These are phyloP conservation scores for Hericium rajendrae DNA, from an alignment of 768 basidiomycete species.

Conservation along the genomic window DNA sequence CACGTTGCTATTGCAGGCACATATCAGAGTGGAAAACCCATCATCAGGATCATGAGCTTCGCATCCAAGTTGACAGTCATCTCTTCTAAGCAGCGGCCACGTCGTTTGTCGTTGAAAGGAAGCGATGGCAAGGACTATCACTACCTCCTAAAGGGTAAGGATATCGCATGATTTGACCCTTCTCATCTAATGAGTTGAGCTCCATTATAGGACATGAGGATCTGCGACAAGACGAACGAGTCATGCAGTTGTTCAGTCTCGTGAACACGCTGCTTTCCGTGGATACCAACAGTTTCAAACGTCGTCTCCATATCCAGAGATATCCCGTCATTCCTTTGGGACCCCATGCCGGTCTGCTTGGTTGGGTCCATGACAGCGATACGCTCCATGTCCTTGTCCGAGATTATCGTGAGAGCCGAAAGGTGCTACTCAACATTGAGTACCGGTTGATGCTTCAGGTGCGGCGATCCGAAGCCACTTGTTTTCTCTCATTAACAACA, in stretches of 20 bases:
- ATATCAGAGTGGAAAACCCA: slow-evolving; percentile 79
- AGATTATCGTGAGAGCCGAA: slow-evolving; percentile 91
- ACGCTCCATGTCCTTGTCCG: slow-evolving; percentile 94
- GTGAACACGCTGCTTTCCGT: slow-evolving; percentile 90
- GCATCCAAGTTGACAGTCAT: slow-evolving; percentile 88
- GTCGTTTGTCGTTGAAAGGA: slow-evolving; percentile 78
- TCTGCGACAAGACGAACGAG: slow-evolving; percentile 95
- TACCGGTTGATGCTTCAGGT: slow-evolving; percentile 98
- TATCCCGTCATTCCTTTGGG: slow-evolving; percentile 92
- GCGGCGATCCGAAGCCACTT: not conserved
- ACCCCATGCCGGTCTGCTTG: slow-evolving; percentile 87
- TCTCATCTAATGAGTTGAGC: not conserved
- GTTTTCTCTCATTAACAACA: not conserved
- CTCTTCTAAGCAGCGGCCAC: slow-evolving; percentile 92
- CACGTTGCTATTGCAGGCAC: slow-evolving; percentile 45
- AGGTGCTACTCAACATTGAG: slow-evolving; percentile 95
- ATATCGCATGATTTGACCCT: not conserved
- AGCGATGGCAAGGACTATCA: slow-evolving; percentile 91
- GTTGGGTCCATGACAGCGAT: slow-evolving; percentile 94
- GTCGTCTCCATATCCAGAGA: slow-evolving; percentile 88
- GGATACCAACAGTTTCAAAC: slow-evolving; percentile 92
- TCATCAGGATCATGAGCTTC: slow-evolving; percentile 78
- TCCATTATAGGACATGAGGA: slow-evolving; percentile 80
- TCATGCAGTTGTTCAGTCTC: slow-evolving; percentile 97
- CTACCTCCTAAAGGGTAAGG: slow-evolving; percentile 78